phyloP scores from a whole-genome alignment of 768 basidiomycete genomes.

The Amanita inopinata region DNA sequence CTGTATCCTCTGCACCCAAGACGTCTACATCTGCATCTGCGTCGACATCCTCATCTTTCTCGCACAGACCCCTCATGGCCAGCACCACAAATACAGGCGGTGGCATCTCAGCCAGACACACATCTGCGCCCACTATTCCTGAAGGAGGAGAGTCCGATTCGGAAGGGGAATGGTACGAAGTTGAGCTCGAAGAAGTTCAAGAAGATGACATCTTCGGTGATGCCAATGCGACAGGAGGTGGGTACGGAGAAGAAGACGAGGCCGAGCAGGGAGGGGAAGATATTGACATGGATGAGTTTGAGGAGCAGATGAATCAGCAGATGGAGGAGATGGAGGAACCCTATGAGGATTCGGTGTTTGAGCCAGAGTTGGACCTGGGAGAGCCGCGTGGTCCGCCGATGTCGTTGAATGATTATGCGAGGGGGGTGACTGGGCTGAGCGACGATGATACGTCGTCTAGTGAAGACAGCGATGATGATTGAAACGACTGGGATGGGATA shows the following conservation, averaged over 20 bases:
- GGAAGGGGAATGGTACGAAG: constrained; percentile 9
- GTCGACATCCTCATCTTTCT: background rate
- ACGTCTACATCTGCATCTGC: constrained; percentile 1
- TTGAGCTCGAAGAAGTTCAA: constrained; percentile 5
- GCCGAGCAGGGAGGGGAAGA: constrained; percentile 1
- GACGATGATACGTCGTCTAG: constrained; percentile 8
- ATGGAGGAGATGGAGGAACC: constrained; percentile 5
- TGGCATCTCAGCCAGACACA: background rate
- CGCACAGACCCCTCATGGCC: background rate
- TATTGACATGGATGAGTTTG: constrained; percentile 7
- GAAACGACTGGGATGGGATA: background rate
- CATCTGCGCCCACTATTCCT: background rate
- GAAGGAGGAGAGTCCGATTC: constrained; percentile 5
- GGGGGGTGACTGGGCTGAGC: constrained; percentile 5
- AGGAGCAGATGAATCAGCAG: constrained; percentile 6
- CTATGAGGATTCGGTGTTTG: background rate
- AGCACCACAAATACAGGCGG: background rate
- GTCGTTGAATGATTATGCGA: constrained; percentile 7
- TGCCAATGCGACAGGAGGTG: background rate
- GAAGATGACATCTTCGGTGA: constrained; percentile 4
- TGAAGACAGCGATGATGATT: constrained; percentile 11
- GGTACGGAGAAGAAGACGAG: background rate
- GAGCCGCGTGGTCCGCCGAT: background rate
- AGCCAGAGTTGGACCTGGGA: background rate
- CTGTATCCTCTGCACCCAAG: background rate